These are phyloP conservation scores for Cornus kousa DNA, from an alignment of 148 eudicot genomes.

Conservation along the genomic window DNA sequence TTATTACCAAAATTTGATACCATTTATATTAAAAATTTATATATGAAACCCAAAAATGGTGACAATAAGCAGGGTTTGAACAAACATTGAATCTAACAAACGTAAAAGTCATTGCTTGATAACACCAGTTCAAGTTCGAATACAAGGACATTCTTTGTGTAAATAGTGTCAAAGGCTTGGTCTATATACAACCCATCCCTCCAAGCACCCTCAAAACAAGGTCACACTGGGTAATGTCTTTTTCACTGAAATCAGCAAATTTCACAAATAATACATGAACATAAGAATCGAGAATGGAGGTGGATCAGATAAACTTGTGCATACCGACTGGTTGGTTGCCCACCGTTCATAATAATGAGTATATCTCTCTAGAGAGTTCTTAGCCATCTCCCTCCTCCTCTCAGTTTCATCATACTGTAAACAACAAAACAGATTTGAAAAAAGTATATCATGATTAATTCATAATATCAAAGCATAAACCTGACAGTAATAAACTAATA, in stretches of 20 bases:
- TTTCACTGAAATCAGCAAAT: not conserved
- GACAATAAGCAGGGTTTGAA: not conserved
- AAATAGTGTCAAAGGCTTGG: too few relatives aligned
- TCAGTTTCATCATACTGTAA: slow-evolving; percentile 42
- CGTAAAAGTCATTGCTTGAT: too few relatives aligned
- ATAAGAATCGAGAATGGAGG: not conserved
- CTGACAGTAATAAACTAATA: too few relatives aligned
- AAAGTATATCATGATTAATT: not conserved
- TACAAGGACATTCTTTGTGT: too few relatives aligned
- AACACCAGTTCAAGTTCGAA: too few relatives aligned
- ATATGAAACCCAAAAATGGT: not conserved
- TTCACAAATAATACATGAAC: not conserved
- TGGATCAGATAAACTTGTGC: not conserved
- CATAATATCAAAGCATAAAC: not conserved
- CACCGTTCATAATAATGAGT: slow-evolving; percentile 61
- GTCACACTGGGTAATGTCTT: not conserved
- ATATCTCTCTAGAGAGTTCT: slow-evolving; percentile 50
- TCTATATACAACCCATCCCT: too few relatives aligned
- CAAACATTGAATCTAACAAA: too few relatives aligned
- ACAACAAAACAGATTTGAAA: not conserved
- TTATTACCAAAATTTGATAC: not conserved
- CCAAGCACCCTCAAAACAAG: too few relatives aligned
- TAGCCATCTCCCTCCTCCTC: slow-evolving; percentile 52
- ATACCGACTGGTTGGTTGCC: slow-evolving; percentile 50
- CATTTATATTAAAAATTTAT: not conserved